phyloP scores from a whole-genome alignment of 495 filamentous ascomycete species.

The Emericellopsis terricola region DNA sequence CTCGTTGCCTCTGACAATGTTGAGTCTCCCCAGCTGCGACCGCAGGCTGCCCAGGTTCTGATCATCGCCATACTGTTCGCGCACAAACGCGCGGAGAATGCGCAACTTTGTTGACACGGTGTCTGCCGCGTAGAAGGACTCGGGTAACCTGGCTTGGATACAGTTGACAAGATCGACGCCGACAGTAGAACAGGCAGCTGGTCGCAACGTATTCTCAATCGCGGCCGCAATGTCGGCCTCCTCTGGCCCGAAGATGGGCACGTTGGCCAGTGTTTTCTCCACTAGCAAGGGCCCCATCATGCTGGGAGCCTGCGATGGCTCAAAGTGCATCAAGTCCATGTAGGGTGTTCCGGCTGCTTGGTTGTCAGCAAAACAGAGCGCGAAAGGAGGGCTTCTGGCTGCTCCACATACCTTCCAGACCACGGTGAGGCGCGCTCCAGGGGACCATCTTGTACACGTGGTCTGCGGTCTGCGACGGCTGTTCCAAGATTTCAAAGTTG shows the following conservation, averaged over 20 bases:
- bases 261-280: slow-evolving; percentile 19
- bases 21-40: neutral
- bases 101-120: slow-evolving; percentile 21
- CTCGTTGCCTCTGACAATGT: neutral
- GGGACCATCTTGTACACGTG: slow-evolving; percentile 30
- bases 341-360: slow-evolving; percentile 22
- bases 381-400: slow-evolving; percentile 2
- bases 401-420: slow-evolving; percentile 20
- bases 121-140: slow-evolving; percentile 11
- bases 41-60: neutral
- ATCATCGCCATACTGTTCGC: neutral
- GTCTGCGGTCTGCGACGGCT: slow-evolving; percentile 34
- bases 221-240: slow-evolving; percentile 13
- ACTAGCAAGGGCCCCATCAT: slow-evolving; percentile 26
- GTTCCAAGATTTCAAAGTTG: slow-evolving; percentile 45
- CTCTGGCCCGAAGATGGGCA: slow-evolving; percentile 24
- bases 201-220: slow-evolving; percentile 16
- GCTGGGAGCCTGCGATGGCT: slow-evolving; percentile 18
- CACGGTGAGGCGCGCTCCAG: slow-evolving; percentile 25
- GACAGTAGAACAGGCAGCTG: slow-evolving; percentile 1
- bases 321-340: slow-evolving; percentile 25
- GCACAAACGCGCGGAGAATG: slow-evolving; percentile 13
- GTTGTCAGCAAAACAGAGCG: slow-evolving; percentile 5
- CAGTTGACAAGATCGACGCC: slow-evolving; percentile 5
- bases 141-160: slow-evolving; percentile 8